Conservation (phyloP, 805 yeast genomes). For the Yarrowia sp. region DNA sequence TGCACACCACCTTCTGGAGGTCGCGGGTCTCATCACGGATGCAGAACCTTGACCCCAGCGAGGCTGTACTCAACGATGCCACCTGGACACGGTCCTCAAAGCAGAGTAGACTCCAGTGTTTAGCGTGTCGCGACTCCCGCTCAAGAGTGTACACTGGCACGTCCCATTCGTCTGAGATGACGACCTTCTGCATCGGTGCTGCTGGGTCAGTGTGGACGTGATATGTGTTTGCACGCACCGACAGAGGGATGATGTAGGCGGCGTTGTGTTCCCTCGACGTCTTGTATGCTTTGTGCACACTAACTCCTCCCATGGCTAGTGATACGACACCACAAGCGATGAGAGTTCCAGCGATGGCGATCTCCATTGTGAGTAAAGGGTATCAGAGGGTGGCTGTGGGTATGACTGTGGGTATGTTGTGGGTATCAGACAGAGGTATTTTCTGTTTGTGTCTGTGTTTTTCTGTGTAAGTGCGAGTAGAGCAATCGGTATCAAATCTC, state of each 20-base stretch:
- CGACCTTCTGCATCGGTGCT: conserved; percentile 10
- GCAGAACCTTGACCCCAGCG: conserved; percentile 14
- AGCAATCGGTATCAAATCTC: background rate
- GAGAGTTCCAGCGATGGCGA: conserved; percentile 11
- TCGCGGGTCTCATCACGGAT: conserved; percentile 15
- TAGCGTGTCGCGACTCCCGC: conserved; percentile 11
- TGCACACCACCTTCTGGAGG: conserved; percentile 22
- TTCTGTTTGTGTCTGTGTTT: background rate
- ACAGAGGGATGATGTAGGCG: conserved; percentile 11
- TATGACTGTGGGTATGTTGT: background rate
- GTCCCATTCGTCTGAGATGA: conserved; percentile 15
- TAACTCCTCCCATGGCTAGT: conserved; percentile 19
- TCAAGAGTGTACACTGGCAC: conserved; percentile 7
- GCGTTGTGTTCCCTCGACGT: background rate
- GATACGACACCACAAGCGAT: conserved; percentile 22
- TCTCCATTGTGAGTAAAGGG: background rate
- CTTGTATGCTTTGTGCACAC: conserved; percentile 25
- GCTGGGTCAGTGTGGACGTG: conserved; percentile 1
- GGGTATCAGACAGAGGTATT: background rate
- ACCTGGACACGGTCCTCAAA: conserved; percentile 19
- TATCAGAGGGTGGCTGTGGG: background rate
- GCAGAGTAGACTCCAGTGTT: conserved; percentile 24
- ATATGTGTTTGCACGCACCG: conserved; percentile 4
- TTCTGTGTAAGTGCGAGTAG: background rate
- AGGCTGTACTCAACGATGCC: conserved; percentile 17